Evolutionary conservation across 176 grass and related monocot species (phyloP).

Genomic region (Ananas comosus): DNA sequence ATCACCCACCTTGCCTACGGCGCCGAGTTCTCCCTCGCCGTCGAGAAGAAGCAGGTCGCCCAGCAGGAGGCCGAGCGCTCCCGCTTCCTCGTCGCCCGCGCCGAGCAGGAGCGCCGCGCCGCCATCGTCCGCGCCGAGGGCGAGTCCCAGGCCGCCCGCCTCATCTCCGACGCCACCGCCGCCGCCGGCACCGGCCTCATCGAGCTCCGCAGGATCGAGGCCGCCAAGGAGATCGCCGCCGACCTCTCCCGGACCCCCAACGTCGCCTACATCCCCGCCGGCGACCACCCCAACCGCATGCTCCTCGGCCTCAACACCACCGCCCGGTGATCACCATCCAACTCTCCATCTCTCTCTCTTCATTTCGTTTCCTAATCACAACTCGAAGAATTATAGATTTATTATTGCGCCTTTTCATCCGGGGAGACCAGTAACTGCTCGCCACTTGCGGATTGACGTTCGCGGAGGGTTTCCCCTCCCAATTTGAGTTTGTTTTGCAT

Average conservation of each 20-base stretch:
- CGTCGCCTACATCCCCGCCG: conserved; percentile 54
- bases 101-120: conserved; percentile 89
- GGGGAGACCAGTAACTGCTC: too few species aligned
- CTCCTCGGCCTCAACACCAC: conserved; percentile 69
- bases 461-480: too few species aligned
- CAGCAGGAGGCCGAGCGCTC: conserved; percentile 99
- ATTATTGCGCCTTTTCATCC: too few species aligned
- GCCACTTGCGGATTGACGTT: too few species aligned
- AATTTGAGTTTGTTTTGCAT: too few species aligned
- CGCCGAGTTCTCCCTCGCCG: conserved; percentile 76
- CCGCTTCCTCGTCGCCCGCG: conserved; percentile 92
- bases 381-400: too few species aligned
- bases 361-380: too few species aligned
- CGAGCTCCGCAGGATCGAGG: conserved; percentile 84
- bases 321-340: background rate
- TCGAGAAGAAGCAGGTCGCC: conserved; percentile 99
- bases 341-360: too few species aligned
- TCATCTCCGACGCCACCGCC: conserved; percentile 81
- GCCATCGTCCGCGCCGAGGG: conserved; percentile 87
- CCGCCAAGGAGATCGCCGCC: conserved; percentile 66
- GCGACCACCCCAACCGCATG: conserved; percentile 42
- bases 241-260: conserved; percentile 68
- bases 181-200: conserved; percentile 57
- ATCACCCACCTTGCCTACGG: conserved; percentile 97
- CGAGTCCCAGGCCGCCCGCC: conserved; percentile 63